A percentile compares a stretch with the other conserved stretches of the same genome.
Conservation (phyloP, 2,329 filamentous ascomycete species). For the Diaporthe sp. region DNA sequence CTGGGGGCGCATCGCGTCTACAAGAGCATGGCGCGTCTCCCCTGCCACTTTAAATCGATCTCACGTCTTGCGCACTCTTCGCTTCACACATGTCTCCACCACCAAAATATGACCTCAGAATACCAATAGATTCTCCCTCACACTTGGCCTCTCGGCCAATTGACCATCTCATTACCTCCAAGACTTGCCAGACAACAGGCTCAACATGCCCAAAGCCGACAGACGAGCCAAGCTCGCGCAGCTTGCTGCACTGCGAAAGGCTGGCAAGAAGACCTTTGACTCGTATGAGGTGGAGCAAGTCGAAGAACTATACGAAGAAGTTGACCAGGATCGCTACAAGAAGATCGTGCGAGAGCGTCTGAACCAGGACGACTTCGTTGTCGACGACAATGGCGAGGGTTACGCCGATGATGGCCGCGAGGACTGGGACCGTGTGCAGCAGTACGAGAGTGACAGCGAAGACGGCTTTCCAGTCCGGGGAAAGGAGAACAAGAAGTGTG, state of each 20-base stretch:
- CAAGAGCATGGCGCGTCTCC: constrained; percentile 36
- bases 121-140: constrained; percentile 24
- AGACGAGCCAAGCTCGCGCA: constrained; percentile 76
- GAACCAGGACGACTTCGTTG: constrained; percentile 96
- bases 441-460: constrained; percentile 82
- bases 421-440: constrained; percentile 85
- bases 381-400: constrained; percentile 97
- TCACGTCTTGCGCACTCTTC: constrained; percentile 30
- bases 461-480: constrained; percentile 67
- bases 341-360: constrained; percentile 91
- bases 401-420: constrained; percentile 97
- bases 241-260: constrained; percentile 84
- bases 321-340: constrained; percentile 97
- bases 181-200: constrained; percentile 16
- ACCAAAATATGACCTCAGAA: constrained; percentile 28
- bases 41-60: constrained; percentile 41
- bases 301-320: constrained; percentile 91
- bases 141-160: constrained; percentile 17
- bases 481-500: constrained; percentile 67
- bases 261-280: constrained; percentile 92
- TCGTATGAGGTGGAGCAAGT: constrained; percentile 90
- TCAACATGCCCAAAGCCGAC: constrained; percentile 59
- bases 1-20: constrained; percentile 35
- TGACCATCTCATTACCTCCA: neutral
- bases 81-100: constrained; percentile 34